These are phyloP conservation scores for Emergomyces pasteurianus DNA, from an alignment of 2,329 filamentous ascomycete species.

Conservation along the genomic window DNA sequence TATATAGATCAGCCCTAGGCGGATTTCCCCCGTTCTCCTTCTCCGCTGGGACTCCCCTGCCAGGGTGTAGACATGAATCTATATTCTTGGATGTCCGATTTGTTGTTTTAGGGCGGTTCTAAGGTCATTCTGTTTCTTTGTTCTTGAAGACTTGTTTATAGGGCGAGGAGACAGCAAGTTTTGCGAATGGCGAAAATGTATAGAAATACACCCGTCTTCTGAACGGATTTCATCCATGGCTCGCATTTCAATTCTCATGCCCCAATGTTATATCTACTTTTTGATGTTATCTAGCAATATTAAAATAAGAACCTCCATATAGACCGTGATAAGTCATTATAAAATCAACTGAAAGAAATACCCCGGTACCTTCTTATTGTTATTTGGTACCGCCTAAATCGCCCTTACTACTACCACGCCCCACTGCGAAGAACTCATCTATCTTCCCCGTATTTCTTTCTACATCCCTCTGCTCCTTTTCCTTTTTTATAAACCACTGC, in stretches of 20 bases:
- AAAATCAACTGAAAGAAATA: not conserved
- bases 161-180: not conserved
- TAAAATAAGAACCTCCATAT: not conserved
- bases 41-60: not conserved
- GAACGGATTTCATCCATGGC: not conserved
- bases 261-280: not conserved
- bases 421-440: not conserved
- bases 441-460: not conserved
- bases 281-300: not conserved
- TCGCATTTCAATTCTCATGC: not conserved
- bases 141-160: not conserved
- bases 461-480: constrained; percentile 6
- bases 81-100: not conserved
- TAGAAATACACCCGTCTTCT: not conserved
- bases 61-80: not conserved
- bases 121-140: not conserved
- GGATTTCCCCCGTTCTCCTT: not conserved
- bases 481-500: constrained; percentile 23
- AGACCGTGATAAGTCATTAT: not conserved
- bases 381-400: not conserved
- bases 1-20: not conserved
- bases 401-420: not conserved
- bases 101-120: not conserved
- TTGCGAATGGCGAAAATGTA: not conserved
- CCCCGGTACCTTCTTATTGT: not conserved